Base-by-base conservation (phyloP, 1,139 yeast genomes). In the Lodderomyces pseudojiufengensis region DNA sequence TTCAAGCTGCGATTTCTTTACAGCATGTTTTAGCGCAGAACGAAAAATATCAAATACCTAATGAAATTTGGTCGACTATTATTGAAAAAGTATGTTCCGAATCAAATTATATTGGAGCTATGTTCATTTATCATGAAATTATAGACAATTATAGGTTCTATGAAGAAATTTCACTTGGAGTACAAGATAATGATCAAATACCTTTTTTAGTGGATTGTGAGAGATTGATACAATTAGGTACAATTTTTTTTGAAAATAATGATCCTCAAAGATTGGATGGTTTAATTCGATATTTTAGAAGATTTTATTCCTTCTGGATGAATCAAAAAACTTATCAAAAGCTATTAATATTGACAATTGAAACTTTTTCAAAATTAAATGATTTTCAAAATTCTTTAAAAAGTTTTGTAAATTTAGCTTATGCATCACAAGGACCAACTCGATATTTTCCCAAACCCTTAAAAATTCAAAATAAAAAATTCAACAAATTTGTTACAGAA, bases 61-160 rank as follows among this genome's bases (percentile, higher is more conserved):
- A 64, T 42, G 65, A 69, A 42, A 18, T 62, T 15, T 69, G 74
- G 75, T 52, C 65, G 1, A 32, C 42, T 1, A 59, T 53, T 32
- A 33, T 60, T 1, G 44, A 58, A 6, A 40, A 55, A 27, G 63
- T 61, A 0, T 50, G 62, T 31, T 53, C 51, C n/a, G 27, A 35
- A 9, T 47, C 53, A 9, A 54, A 64, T 38, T 51, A 61, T 30
- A 46, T 55, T 10, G 71, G 73, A 0, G 67, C 71, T 0, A 49
- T 54, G 10, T 38, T 66, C 35, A 47, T 66, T 0, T 68, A 57
- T 42, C 72, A 69, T 42, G 61, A 64, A 31, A 40, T 70, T 9
- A 50, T 70, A 5, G 66, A 62, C 36, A 55, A 59, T 28, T 35
- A 47, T 32, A 24, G 27, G 13, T 44, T 46, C 24, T 58, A 58